Conservation (phyloP, 2,329 filamentous ascomycete genomes). For the Tolypocladium inflatum region DNA sequence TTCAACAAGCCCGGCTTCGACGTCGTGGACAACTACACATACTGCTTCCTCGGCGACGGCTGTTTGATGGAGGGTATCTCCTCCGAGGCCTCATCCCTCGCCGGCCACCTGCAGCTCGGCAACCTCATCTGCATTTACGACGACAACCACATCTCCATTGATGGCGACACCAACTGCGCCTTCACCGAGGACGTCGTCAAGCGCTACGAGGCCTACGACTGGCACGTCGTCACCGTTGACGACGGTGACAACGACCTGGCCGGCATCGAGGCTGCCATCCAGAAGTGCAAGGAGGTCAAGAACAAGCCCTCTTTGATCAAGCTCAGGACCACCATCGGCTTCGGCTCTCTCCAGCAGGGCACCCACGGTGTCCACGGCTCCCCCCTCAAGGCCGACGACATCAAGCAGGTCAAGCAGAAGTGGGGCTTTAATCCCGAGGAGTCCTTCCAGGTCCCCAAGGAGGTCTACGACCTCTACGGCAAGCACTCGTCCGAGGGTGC, state of each 20-base stretch:
- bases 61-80: slow-evolving; percentile 98
- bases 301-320: slow-evolving; percentile 97
- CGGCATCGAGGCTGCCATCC: slow-evolving; percentile 80
- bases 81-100: slow-evolving; percentile 81
- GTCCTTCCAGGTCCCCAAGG: slow-evolving; percentile 85
- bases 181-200: slow-evolving; percentile 96
- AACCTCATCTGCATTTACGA: slow-evolving; percentile 97
- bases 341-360: slow-evolving; percentile 84
- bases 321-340: slow-evolving; percentile 95
- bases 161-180: slow-evolving; percentile 89
- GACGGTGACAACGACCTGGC: slow-evolving; percentile 85
- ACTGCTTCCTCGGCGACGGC: slow-evolving; percentile 92
- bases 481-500: slow-evolving; percentile 81
- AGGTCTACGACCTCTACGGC: slow-evolving; percentile 86
- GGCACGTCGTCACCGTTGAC: slow-evolving; percentile 78
- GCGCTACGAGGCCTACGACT: slow-evolving; percentile 95
- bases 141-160: slow-evolving; percentile 94
- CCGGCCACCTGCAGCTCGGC: slow-evolving; percentile 93
- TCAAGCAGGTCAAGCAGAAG: slow-evolving; percentile 85
- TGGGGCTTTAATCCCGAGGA: slow-evolving; percentile 95
- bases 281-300: slow-evolving; percentile 75
- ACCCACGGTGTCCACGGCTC: slow-evolving; percentile 95
- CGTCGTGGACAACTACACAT: slow-evolving; percentile 94
- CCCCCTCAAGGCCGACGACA: slow-evolving; percentile 89
- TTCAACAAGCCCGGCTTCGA: slow-evolving; percentile 97